Base-by-base conservation (phyloP, 306 rosid species). In the Quercus suber region DNA sequence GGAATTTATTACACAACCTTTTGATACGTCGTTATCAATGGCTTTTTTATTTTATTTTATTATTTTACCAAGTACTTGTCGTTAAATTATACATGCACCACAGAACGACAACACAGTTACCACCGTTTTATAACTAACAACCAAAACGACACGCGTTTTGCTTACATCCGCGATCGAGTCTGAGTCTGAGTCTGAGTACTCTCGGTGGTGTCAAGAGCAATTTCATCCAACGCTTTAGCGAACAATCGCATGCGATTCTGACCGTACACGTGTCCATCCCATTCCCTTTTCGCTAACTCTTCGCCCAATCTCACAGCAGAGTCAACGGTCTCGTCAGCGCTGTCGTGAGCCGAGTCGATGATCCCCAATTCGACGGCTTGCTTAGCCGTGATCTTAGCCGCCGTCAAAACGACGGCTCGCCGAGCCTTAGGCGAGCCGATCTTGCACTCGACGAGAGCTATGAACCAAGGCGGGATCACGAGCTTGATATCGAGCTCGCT, bases 181-280 rank as follows among this genome's bases (percentile, higher is more conserved):
- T 33, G 37, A 33, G 56, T 25, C 37, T 33, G 37, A 33, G 37
- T 33, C 45, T 41, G 12, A 35, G 61, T 25, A 12, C 11, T 1
- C 13, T 3, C 72, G 3, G 45, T 8, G 45, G 45, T 8, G 45
- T 8, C 45, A 7, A 0, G 45, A 1, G 85, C 79, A 56, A 87
- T 81, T 57, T 79, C 78, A 3, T 64, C 79, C 69, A 94, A 43
- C 3, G 82, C 85, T 35, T 78, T 80, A 5, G 67, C 37, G 57
- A 90, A 30, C 81, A 89, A 17, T 3, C 6, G 72, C 87, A 69
- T 81, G 55, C 97, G 82, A 75, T 77, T 94, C 78, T 72, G 74
- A 73, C 82, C 97, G 87, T 92, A 94, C 83, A 85, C 93, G 80
- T 80, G 84, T 69, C 97, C 97, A 27, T 89, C 82, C 97, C 98